phyloP scores from a whole-genome alignment of 129 eudicot species.

The Flaveria ramosissima region DNA sequence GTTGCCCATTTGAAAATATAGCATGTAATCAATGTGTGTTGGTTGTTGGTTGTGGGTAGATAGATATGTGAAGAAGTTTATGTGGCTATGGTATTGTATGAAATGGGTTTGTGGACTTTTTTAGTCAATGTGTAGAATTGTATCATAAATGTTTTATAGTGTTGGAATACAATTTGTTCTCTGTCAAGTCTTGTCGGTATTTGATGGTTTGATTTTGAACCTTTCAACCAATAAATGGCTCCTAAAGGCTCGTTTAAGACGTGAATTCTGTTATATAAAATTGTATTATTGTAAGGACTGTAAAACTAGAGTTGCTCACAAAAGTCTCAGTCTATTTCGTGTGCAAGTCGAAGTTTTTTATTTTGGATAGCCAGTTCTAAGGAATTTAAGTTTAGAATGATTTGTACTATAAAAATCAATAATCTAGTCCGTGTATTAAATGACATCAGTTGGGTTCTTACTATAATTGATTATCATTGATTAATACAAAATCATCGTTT shows the following conservation, averaged over 20 bases:
- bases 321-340: no score
- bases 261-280: no score
- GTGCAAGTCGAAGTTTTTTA: no score
- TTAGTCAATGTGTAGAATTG: constrained; percentile 30
- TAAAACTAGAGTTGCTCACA: no score
- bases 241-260: not conserved
- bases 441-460: no score
- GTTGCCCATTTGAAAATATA: constrained; percentile 18
- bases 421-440: no score
- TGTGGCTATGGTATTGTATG: constrained; percentile 32
- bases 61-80: constrained; percentile 19
- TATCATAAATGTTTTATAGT: constrained; percentile 9
- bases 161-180: constrained; percentile 22
- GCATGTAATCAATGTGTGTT: constrained; percentile 30
- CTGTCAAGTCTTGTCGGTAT: not conserved
- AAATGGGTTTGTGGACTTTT: constrained; percentile 15
- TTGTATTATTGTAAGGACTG: no score
- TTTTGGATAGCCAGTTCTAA: no score
- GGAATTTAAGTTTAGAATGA: no score
- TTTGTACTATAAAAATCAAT: no score
- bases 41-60: constrained; percentile 31
- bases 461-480: no score
- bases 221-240: not conserved
- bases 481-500: no score
- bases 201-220: not conserved